phyloP scores from a whole-genome alignment of 2,329 filamentous ascomycete genomes.

The Chaetomiaceae sp. region DNA sequence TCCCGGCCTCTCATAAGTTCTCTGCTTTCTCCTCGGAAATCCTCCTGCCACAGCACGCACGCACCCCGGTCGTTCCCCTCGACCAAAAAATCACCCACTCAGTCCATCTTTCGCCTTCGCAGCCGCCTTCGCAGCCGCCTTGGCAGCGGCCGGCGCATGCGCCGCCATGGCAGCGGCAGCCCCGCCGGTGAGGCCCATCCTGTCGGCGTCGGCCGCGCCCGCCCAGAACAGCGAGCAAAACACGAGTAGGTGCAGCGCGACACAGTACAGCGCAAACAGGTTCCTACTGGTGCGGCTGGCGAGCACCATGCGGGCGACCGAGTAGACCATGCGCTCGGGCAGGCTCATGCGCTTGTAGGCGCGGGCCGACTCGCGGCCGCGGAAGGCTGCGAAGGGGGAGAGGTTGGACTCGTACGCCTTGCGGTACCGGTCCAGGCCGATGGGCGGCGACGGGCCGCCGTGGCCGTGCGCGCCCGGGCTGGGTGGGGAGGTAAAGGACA shows the following conservation, averaged over 20 bases:
- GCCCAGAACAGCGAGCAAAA: constrained; percentile 85
- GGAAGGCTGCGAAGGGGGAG: constrained; percentile 91
- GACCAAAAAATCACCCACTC: constrained; percentile 23
- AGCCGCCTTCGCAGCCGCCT: too few relatives aligned
- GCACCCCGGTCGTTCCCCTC: too few relatives aligned
- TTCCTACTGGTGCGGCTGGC: constrained; percentile 88
- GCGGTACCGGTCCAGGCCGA: constrained; percentile 77
- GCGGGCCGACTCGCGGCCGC: constrained; percentile 84
- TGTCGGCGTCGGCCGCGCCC: constrained; percentile 59
- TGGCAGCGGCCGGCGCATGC: too few relatives aligned
- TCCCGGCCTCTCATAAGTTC: too few relatives aligned
- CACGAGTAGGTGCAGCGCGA: constrained; percentile 81
- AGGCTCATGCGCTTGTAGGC: constrained; percentile 92
- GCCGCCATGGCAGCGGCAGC: constrained; percentile 40
- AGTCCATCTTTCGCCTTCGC: constrained; percentile 57
- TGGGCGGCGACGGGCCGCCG: constrained; percentile 42
- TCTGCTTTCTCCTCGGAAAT: background rate
- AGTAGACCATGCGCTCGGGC: constrained; percentile 85
- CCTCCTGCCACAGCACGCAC: background rate
- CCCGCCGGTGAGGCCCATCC: constrained; percentile 39
- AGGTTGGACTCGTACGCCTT: constrained; percentile 93
- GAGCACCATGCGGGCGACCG: constrained; percentile 83
- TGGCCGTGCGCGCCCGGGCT: constrained; percentile 48
- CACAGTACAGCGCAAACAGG: constrained; percentile 86
- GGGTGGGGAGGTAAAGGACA: constrained; percentile 56